phyloP scores from a whole-genome alignment of 148 eudicot genomes.

The Arbutus unedo region DNA sequence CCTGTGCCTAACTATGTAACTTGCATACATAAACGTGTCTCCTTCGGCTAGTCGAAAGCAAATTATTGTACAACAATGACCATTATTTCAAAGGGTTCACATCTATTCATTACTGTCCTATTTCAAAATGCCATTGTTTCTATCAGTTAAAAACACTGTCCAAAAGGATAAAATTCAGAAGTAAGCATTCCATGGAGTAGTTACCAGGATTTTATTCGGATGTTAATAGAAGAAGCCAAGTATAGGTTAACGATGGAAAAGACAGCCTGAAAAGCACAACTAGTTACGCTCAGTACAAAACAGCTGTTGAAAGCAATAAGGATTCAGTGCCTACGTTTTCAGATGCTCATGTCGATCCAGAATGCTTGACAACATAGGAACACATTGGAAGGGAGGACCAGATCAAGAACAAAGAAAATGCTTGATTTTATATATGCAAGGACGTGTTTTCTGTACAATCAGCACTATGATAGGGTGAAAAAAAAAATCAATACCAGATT shows the following conservation, averaged over 20 bases:
- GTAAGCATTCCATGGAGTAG: background rate
- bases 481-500: background rate
- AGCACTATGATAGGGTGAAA: background rate
- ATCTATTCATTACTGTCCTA: background rate
- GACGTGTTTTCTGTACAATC: conserved; percentile 17
- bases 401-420: background rate
- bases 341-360: background rate
- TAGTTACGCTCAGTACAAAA: background rate
- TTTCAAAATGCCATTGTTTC: background rate
- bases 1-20: background rate
- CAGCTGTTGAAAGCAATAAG: background rate
- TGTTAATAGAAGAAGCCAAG: background rate
- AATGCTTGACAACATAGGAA: background rate
- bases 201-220: background rate
- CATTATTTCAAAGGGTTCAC: background rate
- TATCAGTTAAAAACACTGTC: background rate
- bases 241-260: background rate
- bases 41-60: background rate
- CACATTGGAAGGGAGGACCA: background rate
- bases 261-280: background rate
- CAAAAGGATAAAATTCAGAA: background rate
- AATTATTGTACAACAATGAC: background rate
- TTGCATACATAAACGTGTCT: background rate
- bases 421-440: background rate
- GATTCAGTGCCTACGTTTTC: background rate